phyloP scores from a whole-genome alignment of 179 eudicot species.

The Sideroxylon spinosum region DNA sequence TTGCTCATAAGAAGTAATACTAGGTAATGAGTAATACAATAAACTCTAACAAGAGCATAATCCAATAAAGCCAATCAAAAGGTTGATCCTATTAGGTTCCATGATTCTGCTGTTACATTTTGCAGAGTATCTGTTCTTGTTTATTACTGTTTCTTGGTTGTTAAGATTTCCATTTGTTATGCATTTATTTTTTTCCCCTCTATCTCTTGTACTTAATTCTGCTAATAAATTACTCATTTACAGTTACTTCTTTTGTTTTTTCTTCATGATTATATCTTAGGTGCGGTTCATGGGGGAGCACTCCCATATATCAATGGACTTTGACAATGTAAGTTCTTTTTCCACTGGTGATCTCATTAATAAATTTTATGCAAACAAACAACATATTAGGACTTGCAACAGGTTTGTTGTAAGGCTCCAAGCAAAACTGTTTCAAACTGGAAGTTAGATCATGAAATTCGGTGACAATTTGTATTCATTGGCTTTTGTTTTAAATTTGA shows the following conservation, averaged over 20 bases:
- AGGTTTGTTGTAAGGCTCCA: not conserved
- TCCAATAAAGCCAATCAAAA: not conserved
- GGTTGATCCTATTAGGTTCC: not conserved
- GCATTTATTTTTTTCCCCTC: not conserved
- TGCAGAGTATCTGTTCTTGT: not conserved
- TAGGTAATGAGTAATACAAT: no score
- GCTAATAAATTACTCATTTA: not conserved
- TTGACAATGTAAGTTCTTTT: slow-evolving; percentile 58
- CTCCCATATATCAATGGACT: slow-evolving; percentile 76
- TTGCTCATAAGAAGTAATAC: no score
- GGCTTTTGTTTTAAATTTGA: slow-evolving; percentile 5
- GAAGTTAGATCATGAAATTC: slow-evolving; percentile 10
- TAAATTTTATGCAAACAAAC: not conserved
- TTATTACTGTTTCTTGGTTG: not conserved
- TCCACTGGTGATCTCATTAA: not conserved
- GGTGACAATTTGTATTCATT: slow-evolving; percentile 9
- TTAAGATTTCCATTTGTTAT: not conserved
- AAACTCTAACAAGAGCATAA: not conserved
- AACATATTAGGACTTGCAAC: not conserved
- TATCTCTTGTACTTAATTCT: not conserved
- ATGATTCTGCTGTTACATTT: not conserved
- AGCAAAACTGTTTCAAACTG: not conserved
- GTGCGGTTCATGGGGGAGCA: slow-evolving; percentile 82
- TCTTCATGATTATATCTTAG: slow-evolving; percentile 24
- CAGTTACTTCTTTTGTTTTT: not conserved